Base-by-base conservation (phyloP, 2,329 filamentous ascomycete genomes). In the Fusarium clavum region DNA sequence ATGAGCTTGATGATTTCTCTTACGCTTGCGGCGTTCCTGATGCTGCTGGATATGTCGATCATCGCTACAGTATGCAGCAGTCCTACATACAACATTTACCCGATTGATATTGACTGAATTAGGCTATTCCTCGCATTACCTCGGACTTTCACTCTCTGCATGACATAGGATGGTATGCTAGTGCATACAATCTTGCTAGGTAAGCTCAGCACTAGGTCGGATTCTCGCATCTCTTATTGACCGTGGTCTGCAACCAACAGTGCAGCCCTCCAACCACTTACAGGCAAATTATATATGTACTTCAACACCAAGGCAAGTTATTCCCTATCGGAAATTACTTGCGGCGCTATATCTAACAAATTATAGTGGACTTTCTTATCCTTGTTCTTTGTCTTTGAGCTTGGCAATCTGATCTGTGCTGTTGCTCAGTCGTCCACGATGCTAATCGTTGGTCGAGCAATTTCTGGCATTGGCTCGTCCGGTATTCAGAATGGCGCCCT, bases 161-260 rank as follows among this genome's bases (percentile, higher is more conserved):
- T 4, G 86, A 88, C 68, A 83, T 88, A 16, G 86, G 86, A 40
- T 88, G 86, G 86, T 88, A 88, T 71, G 83, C 82, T 6, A 83
- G 82, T 51, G 82, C 83, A 22, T 86, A 86, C 70, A 81, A 82
- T 34, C 77, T 87, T 40, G 76, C 82, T 16, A 84, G 79, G 80
- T 81, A 79, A 49, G 73, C 34, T 57, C 43, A 18, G 20, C 38
- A n/a, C 43, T 30, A 46, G 32, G 11, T 45, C 12, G 0, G 4
- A 43, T 41, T 22, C 14, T 32, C 3, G 29, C 82, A 70, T 79
- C 75, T 38, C 5, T 48, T 34, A 45, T 73, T 75, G 40, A 75
- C 53, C 41, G 30, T 34, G 30, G 18, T 16, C 20, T 43, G 14
- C 34, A 30, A 66, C 27, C 16, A 25, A 49, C 55, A 87, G 84